Conservation (phyloP, 441 rosid species). For the Hura crepitans region DNA sequence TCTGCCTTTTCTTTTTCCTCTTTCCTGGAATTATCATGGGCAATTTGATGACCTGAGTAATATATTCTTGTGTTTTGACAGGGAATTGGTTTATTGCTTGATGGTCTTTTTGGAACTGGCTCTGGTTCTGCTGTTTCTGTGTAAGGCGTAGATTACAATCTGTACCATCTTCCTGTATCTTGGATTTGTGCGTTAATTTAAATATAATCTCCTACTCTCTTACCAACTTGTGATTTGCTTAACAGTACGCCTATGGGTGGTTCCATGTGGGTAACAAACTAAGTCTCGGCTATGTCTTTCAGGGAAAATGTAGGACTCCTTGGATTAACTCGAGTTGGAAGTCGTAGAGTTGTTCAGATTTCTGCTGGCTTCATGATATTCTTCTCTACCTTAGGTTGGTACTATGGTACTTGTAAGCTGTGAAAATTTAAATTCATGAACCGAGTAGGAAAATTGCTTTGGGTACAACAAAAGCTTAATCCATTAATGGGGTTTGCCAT, state of each 20-base stretch:
- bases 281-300: slow-evolving; percentile 32
- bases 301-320: slow-evolving; percentile 96
- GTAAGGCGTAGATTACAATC: slow-evolving; percentile 41
- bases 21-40: neutral
- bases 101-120: slow-evolving; percentile 84
- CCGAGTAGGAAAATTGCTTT: slow-evolving; percentile 52
- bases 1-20: neutral
- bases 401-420: slow-evolving; percentile 6
- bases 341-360: slow-evolving; percentile 92
- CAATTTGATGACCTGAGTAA: neutral
- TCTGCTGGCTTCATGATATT: slow-evolving; percentile 97
- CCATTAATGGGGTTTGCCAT: neutral
- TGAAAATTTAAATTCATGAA: slow-evolving; percentile 49
- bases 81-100: slow-evolving; percentile 87
- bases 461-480: neutral
- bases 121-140: slow-evolving; percentile 78
- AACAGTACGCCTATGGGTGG: neutral
- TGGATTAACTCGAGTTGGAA: slow-evolving; percentile 91
- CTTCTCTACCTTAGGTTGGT: slow-evolving; percentile 79
- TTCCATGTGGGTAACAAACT: neutral
- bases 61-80: slow-evolving; percentile 26
- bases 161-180: neutral
- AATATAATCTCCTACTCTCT: neutral
- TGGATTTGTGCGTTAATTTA: too few relatives aligned
- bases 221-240: neutral